phyloP scores from a whole-genome alignment of 352 stramenopile species.

The Globisporangium okanoganense region DNA sequence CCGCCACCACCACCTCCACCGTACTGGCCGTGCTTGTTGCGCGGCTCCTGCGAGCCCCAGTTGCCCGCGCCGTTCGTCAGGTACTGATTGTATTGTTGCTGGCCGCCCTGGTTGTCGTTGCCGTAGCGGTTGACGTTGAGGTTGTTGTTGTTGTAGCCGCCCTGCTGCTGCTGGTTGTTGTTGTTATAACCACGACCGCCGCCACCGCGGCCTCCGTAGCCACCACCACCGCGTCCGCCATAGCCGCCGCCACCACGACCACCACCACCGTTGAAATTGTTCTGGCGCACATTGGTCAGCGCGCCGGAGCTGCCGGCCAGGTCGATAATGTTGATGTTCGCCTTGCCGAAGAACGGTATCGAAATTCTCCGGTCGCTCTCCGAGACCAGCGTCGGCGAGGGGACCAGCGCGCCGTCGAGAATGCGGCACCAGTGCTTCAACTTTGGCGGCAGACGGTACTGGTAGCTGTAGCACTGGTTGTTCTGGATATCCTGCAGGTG shows the following conservation, averaged over 20 bases:
- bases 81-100: constrained; percentile 78
- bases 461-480: constrained; percentile 86
- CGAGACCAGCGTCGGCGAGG: constrained; percentile 43
- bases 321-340: constrained; percentile 85
- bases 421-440: constrained; percentile 50
- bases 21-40: constrained; percentile 72
- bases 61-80: constrained; percentile 68
- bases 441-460: constrained; percentile 61
- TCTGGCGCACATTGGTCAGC: constrained; percentile 59
- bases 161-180: constrained; percentile 31
- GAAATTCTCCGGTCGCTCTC: constrained; percentile 62
- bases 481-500: constrained; percentile 76
- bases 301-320: constrained; percentile 47
- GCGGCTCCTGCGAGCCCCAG: constrained; percentile 74
- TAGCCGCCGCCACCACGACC: constrained; percentile 24
- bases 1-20: constrained; percentile 26
- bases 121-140: constrained; percentile 62
- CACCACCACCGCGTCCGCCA: constrained; percentile 13
- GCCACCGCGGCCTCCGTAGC: constrained; percentile 22
- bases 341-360: constrained; percentile 79
- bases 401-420: constrained; percentile 42
- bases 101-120: constrained; percentile 20
- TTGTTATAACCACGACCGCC: constrained; percentile 22
- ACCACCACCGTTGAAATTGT: constrained; percentile 34
- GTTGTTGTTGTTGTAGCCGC: constrained; percentile 52